Base-by-base conservation (phyloP, 2,329 filamentous ascomycete species). In the Xylaria hypoxylon region DNA sequence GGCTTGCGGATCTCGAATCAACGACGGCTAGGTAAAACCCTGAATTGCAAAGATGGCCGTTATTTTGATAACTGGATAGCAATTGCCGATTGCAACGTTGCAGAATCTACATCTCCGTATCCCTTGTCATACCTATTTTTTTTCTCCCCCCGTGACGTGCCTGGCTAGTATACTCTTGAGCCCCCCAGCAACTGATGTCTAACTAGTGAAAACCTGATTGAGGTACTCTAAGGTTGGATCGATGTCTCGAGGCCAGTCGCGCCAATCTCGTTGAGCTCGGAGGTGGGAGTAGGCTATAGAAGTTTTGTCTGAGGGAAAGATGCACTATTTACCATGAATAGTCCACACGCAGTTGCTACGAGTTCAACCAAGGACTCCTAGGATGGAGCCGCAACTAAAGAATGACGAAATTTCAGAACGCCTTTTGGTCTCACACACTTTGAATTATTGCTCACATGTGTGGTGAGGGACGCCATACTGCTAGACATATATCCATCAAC, bases 81-180 rank as follows among this genome's bases (percentile, higher is more conserved):
- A n/a, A n/a, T 19, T 53, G 48, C n/a, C 26, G 5, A 53, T 52
- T 61, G 50, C 35, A 58, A 63, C 45, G 53, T 63, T 50, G 17
- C 53, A 52, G 35, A 35, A 8, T n/a, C 42, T 56, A 28, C 22
- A 31, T 22, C 3, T 40, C 1, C 17, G 11, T 2, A 31, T 15
- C 5, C 10, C 17, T 31, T 48, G 17, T 40, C 31, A 6, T 44
- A 17, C 26, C 22, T 42, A 28, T 22, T 24, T 28, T 8, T 44
- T 60, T 51, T 17, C 10, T 3, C 22, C 1, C 15, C 13, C 28
- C 33, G 4, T 24, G 6, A 22, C 40, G 40, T 24, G 13, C 1
- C 38, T 13, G 13, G 17, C 47, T 40, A 10, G 38, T 48, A 31
- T 31, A 19, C 28, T 42, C 22, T 53, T 28, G 28, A n/a, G 17